Evolutionary conservation across 2,329 filamentous ascomycete genomes (phyloP).

Genomic region (Exophiala mesophila): DNA sequence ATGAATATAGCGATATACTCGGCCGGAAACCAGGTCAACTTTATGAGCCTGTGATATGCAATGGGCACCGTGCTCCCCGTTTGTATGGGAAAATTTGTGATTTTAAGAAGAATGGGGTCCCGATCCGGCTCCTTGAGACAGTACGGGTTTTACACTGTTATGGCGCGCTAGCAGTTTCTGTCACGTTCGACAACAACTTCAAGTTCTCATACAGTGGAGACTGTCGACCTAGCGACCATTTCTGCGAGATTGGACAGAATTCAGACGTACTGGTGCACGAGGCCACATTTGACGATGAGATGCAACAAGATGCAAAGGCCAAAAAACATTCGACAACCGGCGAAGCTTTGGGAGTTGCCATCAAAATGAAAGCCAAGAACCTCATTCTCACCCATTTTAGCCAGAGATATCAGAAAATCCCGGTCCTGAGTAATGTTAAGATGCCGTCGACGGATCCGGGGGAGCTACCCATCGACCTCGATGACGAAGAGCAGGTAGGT

Average conservation of each 20-base stretch:
- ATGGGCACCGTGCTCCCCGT: slow-evolving; percentile 13
- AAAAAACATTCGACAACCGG: slow-evolving; percentile 89
- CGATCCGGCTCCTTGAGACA: slow-evolving; percentile 52
- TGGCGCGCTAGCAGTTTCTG: slow-evolving; percentile 67
- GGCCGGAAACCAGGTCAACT: slow-evolving; percentile 10
- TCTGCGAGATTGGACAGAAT: slow-evolving; percentile 65
- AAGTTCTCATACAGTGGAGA: slow-evolving; percentile 93
- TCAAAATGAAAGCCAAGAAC: slow-evolving; percentile 70
- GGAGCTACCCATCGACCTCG: slow-evolving; percentile 26
- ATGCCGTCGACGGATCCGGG: slow-evolving; percentile 14
- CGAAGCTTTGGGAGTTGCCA: slow-evolving; percentile 75
- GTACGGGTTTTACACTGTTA: slow-evolving; percentile 72
- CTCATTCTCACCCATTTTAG: slow-evolving; percentile 91
- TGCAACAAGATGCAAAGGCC: slow-evolving; percentile 67
- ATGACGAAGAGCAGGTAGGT: slow-evolving; percentile 28
- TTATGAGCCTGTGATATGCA: slow-evolving; percentile 50
- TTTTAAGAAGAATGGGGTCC: slow-evolving; percentile 11
- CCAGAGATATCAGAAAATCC: slow-evolving; percentile 81
- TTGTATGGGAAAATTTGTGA: slow-evolving; percentile 16
- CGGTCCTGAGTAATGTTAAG: slow-evolving; percentile 38
- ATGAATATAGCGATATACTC: slow-evolving; percentile 67
- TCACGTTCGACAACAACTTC: slow-evolving; percentile 74
- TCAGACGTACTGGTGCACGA: slow-evolving; percentile 89
- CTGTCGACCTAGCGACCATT: slow-evolving; percentile 70
- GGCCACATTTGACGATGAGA: slow-evolving; percentile 89